These are phyloP conservation scores for Nadsonia fulvescens DNA, from an alignment of 805 yeast genomes.

Conservation along the genomic window DNA sequence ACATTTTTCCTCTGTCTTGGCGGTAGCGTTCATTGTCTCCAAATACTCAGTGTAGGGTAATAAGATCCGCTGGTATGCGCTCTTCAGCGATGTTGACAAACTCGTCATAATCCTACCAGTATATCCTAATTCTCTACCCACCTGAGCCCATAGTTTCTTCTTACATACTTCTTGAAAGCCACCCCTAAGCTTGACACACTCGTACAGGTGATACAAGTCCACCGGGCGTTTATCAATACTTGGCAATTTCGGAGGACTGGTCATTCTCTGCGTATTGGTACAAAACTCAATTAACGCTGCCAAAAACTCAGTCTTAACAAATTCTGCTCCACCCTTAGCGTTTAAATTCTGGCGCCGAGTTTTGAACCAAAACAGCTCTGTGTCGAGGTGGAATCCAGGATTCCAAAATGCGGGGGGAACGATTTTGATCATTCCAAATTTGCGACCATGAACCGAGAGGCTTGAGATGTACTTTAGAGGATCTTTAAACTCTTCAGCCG, in stretches of 20 bases:
- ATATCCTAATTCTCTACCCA: constrained; percentile 67
- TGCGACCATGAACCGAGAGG: constrained; percentile 28
- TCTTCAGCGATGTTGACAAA: constrained; percentile 44
- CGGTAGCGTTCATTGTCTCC: constrained; percentile 2
- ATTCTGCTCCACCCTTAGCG: constrained; percentile 23
- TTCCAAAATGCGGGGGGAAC: constrained; percentile 31
- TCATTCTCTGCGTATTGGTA: constrained; percentile 14
- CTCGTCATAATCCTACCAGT: constrained; percentile 57
- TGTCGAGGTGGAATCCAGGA: constrained; percentile 23
- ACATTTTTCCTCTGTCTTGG: no score
- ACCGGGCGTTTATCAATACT: constrained; percentile 47
- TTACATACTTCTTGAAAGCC: constrained; percentile 48
- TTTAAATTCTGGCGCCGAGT: constrained; percentile 31
- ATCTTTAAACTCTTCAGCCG: constrained; percentile 31
- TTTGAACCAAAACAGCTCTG: constrained; percentile 30
- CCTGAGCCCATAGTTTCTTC: constrained; percentile 63
- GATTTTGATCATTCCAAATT: constrained; percentile 54
- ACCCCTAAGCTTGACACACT: constrained; percentile 44
- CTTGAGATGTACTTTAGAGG: constrained; percentile 44
- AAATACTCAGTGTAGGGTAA: constrained; percentile 11
- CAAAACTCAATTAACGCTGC: constrained; percentile 28
- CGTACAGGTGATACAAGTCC: constrained; percentile 42
- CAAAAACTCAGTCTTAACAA: constrained; percentile 30
- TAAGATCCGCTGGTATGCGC: constrained; percentile 34
- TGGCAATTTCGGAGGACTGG: constrained; percentile 33